Evolutionary conservation across 2,329 filamentous ascomycete genomes (phyloP).

Genomic region (Lecanicillium sp.): DNA sequence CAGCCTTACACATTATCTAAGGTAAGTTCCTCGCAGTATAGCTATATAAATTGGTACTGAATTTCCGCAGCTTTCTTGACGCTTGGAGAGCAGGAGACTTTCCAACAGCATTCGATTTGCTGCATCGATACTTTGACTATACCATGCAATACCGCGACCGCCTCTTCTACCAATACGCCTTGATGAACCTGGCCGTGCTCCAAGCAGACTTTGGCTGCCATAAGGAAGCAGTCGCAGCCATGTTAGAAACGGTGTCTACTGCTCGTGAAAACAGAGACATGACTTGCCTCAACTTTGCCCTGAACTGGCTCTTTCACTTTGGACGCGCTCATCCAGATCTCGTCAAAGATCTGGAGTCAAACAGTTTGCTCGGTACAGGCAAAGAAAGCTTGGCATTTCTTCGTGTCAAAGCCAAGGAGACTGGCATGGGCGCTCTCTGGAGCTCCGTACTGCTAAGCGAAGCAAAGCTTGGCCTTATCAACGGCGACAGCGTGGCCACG

Average conservation of each 20-base stretch:
- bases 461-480: slow-evolving; percentile 68
- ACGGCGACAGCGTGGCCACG: slow-evolving; percentile 55
- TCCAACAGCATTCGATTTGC: slow-evolving; percentile 77
- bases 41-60: slow-evolving; percentile 10
- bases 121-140: slow-evolving; percentile 96
- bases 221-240: slow-evolving; percentile 81
- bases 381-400: slow-evolving; percentile 78
- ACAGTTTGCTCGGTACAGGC: slow-evolving; percentile 67
- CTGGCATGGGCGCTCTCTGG: slow-evolving; percentile 77
- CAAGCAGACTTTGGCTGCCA: slow-evolving; percentile 94
- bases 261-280: slow-evolving; percentile 90
- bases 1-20: slow-evolving; percentile 68
- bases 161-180: slow-evolving; percentile 86
- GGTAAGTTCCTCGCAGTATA: slow-evolving; percentile 31
- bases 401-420: slow-evolving; percentile 77
- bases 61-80: slow-evolving; percentile 64
- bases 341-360: slow-evolving; percentile 62
- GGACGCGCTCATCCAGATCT: slow-evolving; percentile 75
- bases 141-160: slow-evolving; percentile 80
- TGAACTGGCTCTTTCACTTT: slow-evolving; percentile 95
- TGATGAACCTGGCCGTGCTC: slow-evolving; percentile 86
- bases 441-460: slow-evolving; percentile 80
- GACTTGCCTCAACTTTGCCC: slow-evolving; percentile 85
- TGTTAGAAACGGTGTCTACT: slow-evolving; percentile 92
- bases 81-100: slow-evolving; percentile 89